Conservation (phyloP, 2,329 filamentous ascomycete species). For the Didymella pinodella region DNA sequence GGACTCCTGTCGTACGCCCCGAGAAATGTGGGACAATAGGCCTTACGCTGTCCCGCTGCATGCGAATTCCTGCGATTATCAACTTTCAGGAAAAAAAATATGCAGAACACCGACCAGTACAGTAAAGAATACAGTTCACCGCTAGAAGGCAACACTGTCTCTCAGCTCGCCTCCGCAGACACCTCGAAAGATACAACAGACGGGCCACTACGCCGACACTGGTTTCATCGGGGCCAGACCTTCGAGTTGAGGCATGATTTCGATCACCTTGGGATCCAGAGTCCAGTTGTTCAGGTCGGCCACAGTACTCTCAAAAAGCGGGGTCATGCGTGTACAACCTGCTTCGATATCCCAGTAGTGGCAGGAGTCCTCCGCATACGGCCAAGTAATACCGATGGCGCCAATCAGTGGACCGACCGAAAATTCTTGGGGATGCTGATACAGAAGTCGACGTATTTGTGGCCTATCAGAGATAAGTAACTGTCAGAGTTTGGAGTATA, state of each 20-base stretch:
- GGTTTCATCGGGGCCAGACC: conserved; percentile 39
- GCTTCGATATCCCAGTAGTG: conserved; percentile 50
- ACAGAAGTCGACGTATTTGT: conserved; percentile 44
- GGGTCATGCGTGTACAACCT: conserved; percentile 44
- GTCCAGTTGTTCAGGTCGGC: conserved; percentile 46
- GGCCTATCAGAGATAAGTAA: conserved; percentile 39
- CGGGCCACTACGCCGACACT: conserved; percentile 10
- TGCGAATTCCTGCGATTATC: conserved; percentile 2
- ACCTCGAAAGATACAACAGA: conserved; percentile 1
- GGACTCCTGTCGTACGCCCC: conserved; percentile 4
- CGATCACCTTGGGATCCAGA: conserved; percentile 45
- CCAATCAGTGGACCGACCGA: conserved; percentile 40
- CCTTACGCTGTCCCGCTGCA: conserved; percentile 1
- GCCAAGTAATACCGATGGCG: conserved; percentile 42
- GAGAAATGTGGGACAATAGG: conserved; percentile 1
- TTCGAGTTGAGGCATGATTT: conserved; percentile 45
- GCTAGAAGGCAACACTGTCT: neutral
- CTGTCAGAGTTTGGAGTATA: neutral
- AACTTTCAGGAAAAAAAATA: conserved; percentile 7
- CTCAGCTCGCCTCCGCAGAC: conserved; percentile 16
- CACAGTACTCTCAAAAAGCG: conserved; percentile 45
- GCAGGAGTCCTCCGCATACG: conserved; percentile 47
- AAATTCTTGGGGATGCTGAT: conserved; percentile 45
- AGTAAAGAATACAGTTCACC: conserved; percentile 6
- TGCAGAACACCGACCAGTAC: conserved; percentile 9